phyloP scores from a whole-genome alignment of 768 basidiomycete genomes.

The Paxillus involutus region DNA sequence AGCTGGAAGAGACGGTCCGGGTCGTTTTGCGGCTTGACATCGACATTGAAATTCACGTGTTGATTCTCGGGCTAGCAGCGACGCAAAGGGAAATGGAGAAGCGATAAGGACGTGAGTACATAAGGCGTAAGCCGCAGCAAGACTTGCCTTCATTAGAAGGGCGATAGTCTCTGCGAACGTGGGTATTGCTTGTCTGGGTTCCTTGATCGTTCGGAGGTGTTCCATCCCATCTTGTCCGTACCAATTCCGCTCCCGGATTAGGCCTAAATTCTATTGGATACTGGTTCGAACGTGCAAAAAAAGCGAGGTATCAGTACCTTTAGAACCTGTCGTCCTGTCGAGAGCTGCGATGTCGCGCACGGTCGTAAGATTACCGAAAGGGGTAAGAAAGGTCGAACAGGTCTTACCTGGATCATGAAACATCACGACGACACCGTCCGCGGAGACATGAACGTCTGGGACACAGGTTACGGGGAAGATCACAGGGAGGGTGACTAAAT shows the following conservation, averaged over 20 bases:
- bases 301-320: constrained; percentile 39
- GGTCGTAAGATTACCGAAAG: constrained; percentile 23
- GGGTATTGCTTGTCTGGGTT: constrained; percentile 84
- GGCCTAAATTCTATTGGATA: constrained; percentile 41
- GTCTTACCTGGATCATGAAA: constrained; percentile 89
- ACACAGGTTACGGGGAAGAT: constrained; percentile 50
- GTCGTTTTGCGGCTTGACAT: constrained; percentile 93
- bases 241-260: constrained; percentile 73
- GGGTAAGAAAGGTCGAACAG: constrained; percentile 11
- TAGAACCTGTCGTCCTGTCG: constrained; percentile 78
- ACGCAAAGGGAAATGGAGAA: background rate
- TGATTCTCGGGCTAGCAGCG: constrained; percentile 62
- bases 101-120: background rate
- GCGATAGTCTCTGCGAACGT: constrained; percentile 84
- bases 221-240: constrained; percentile 70
- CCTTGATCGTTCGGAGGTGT: constrained; percentile 75
- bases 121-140: constrained; percentile 6
- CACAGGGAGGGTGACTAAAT: constrained; percentile 44
- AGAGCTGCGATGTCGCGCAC: constrained; percentile 45
- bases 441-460: constrained; percentile 93
- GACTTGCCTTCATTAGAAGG: constrained; percentile 71
- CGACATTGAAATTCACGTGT: constrained; percentile 81
- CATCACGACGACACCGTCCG: constrained; percentile 87
- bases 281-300: constrained; percentile 26
- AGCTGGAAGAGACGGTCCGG: constrained; percentile 81